Evolutionary conservation across 2,329 filamentous ascomycete genomes (phyloP).

Genomic region (Apiospora sp.): DNA sequence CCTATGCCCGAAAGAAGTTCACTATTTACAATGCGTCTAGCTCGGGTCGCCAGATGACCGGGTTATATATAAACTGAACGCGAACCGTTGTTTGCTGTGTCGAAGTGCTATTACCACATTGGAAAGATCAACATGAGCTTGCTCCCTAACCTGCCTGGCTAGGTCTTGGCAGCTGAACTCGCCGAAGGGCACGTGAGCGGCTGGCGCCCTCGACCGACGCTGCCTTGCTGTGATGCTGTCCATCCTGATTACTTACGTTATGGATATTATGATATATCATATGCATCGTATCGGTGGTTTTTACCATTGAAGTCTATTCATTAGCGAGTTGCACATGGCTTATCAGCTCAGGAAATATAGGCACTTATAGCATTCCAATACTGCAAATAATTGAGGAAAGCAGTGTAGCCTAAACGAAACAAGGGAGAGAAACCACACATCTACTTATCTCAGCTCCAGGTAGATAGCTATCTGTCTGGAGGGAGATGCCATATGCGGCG

Average conservation of each 20-base stretch:
- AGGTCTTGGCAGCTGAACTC: constrained; percentile 18
- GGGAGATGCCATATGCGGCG: neutral
- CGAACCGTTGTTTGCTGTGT: neutral
- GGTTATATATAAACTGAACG: neutral
- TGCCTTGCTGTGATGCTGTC: neutral
- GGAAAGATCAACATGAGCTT: neutral
- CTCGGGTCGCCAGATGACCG: neutral
- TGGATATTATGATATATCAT: neutral
- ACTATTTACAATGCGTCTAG: neutral
- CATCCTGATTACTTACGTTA: neutral
- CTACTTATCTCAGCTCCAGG: neutral
- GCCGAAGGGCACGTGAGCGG: neutral
- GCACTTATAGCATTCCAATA: neutral
- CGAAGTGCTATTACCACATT: neutral
- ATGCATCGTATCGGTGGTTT: neutral
- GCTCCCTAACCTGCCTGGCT: neutral
- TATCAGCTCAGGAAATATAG: too few species aligned
- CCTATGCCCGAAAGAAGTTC: neutral
- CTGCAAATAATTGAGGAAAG: neutral
- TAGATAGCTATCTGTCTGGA: neutral
- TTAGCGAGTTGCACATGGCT: neutral
- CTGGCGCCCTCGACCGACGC: neutral
- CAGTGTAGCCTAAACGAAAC: too few species aligned
- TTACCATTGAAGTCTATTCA: neutral
- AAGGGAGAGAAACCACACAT: neutral